A percentile compares a stretch with the other conserved stretches of the same genome.
Evolutionary conservation across 2,329 filamentous ascomycete genomes (phyloP).

Genomic region (Lachnellula cervina): DNA sequence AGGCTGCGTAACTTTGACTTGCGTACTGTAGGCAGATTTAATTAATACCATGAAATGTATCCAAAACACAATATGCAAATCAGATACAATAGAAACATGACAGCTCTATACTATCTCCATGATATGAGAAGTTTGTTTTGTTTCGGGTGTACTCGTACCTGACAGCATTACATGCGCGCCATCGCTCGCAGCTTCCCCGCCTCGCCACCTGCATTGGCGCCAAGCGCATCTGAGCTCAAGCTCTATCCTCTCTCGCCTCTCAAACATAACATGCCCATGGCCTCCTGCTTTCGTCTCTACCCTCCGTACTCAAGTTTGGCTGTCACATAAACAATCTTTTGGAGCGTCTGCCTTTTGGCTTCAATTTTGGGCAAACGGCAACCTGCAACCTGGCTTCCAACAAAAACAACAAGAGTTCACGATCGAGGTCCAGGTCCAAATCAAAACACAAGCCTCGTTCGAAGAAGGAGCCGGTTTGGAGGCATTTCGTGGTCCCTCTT

Average conservation of each 20-base stretch:
- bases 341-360: slow-evolving; percentile 4
- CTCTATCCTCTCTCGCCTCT: no score
- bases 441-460: not conserved
- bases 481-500: slow-evolving; percentile 20
- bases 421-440: slow-evolving; percentile 1
- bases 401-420: slow-evolving; percentile 1
- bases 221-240: not conserved
- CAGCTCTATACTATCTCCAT: no score
- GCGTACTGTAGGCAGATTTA: no score
- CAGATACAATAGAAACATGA: no score
- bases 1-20: no score
- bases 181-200: not conserved
- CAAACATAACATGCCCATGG: not conserved
- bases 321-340: not conserved
- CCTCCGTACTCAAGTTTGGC: not conserved
- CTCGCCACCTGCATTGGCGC: not conserved
- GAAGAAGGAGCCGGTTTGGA: slow-evolving; percentile 5
- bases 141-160: not conserved
- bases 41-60: no score
- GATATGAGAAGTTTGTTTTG: not conserved
- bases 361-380: not conserved
- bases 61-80: no score
- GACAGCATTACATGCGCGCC: not conserved
- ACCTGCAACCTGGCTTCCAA: slow-evolving; percentile 10
- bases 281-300: not conserved